Evolutionary conservation across 2,329 filamentous ascomycete genomes (phyloP), one percentile per base, ranked within the genome.

Genomic region (Pestalotiopsis fici): DNA sequence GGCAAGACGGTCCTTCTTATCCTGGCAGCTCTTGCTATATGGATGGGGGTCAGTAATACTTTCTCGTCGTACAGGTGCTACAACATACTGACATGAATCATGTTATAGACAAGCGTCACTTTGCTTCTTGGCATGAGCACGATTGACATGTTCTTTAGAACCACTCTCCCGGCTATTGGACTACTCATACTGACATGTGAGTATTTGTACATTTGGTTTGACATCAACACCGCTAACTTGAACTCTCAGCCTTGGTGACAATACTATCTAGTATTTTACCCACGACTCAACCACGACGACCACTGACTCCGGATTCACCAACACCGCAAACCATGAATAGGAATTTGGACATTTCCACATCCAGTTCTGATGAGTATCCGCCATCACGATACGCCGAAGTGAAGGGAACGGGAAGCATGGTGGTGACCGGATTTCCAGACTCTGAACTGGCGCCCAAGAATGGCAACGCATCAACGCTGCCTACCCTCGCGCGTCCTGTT

Each of bases 121-220:
- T 79, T 88, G 75, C 78, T 86, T 62, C 74, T 89, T 7, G 87
- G 86, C 39, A 78, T 84, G 56, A 71, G 70, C 21, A 77, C 77
- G 4, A 78, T 83, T 15, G 76, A 79, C 18, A 74, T 88, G 18
- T 77, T 82, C 25, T 74, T 82, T 55, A 80, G 83, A 69, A 88
- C 85, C 2, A 80, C 85, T 6, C 74, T 88, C 27, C 86, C 87
- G 37, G 83, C 85, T 3, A 75, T 79, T 35, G 87, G 87, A 2
- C 78, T 88, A 21, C 75, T 82, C 31, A 73, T 87, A 15, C 70
- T 87, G 47, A 80, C 88, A 69, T 79, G 85, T 87, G 80, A 71
- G 80, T 78, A 59, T 39, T 9, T n/a, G 35, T 6, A 27, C 59
- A n/a, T 7, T 39, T 15, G 11, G 18, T 55, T 2, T 5, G 11